A percentile compares a stretch with the other conserved stretches of the same genome.
Conservation (phyloP, 78 protist genomes). For the Dictyostelium citrinum region DNA sequence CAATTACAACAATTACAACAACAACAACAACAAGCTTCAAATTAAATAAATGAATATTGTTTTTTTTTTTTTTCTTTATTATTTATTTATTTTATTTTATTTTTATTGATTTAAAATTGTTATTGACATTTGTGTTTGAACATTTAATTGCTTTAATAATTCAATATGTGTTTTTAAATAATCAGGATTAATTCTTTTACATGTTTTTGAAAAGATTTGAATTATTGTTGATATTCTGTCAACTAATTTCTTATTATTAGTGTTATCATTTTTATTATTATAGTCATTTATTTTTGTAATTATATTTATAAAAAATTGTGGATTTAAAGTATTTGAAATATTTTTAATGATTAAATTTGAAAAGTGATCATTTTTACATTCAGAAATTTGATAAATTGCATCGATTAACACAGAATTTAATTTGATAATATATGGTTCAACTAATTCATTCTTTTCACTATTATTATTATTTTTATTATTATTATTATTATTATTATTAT, state of each 20-base stretch:
- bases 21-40: background rate
- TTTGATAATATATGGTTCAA: background rate
- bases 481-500: slow-evolving; percentile 5
- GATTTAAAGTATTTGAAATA: background rate
- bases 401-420: background rate
- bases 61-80: too few relatives aligned
- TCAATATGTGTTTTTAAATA: background rate
- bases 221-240: background rate
- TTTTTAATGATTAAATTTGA: background rate
- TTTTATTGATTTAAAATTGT: background rate
- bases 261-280: background rate
- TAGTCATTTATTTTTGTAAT: background rate
- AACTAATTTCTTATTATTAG: background rate
- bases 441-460: background rate
- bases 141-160: background rate
- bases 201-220: background rate
- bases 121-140: background rate
- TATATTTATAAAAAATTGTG: background rate
- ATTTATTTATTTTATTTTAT: background rate
- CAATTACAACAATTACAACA: background rate
- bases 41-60: background rate
- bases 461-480: background rate
- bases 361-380: background rate
- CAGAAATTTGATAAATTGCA: background rate
- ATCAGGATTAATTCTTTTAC: background rate